Percentiles rank a stretch among this genome's conserved stretches.
phyloP scores from a whole-genome alignment of 257 asterid genomes.

The Petrea volubilis region DNA sequence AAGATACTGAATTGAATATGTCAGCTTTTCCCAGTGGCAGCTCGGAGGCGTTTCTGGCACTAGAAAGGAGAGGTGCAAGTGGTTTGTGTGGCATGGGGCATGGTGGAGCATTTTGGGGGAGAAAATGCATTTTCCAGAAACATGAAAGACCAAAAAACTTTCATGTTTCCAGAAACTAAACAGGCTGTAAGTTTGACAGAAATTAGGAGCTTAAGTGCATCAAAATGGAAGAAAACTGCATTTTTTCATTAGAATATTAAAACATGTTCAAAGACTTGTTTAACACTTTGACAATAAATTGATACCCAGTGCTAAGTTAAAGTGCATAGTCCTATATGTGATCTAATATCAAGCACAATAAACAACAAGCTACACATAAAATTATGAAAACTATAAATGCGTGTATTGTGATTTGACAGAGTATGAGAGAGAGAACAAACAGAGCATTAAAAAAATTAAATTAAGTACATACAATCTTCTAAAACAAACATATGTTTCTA shows the following conservation, averaged over 20 bases:
- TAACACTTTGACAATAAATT: not conserved
- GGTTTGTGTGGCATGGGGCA: no score
- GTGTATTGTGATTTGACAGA: not conserved
- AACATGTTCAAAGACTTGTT: not conserved
- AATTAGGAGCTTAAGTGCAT: no score
- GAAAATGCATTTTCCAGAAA: no score
- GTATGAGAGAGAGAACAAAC: not conserved
- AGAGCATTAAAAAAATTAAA: not conserved
- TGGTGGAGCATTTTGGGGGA: no score
- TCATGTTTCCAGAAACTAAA: no score
- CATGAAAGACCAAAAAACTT: no score
- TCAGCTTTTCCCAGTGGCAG: no score
- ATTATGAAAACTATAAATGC: not conserved
- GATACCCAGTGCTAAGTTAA: not conserved
- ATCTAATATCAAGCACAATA: not conserved
- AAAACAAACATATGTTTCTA: not conserved
- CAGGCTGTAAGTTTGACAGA: not conserved
- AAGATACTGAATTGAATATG: no score
- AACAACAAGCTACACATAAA: not conserved
- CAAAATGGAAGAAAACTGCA: no score
- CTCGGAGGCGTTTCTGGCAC: no score
- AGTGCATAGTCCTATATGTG: not conserved
- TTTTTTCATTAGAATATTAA: not conserved
- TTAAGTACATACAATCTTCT: conserved; percentile 16
- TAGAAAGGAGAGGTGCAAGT: no score